Evolutionary conservation across 208 protist genomes (phyloP).

Genomic region (Crithidia bombi): DNA sequence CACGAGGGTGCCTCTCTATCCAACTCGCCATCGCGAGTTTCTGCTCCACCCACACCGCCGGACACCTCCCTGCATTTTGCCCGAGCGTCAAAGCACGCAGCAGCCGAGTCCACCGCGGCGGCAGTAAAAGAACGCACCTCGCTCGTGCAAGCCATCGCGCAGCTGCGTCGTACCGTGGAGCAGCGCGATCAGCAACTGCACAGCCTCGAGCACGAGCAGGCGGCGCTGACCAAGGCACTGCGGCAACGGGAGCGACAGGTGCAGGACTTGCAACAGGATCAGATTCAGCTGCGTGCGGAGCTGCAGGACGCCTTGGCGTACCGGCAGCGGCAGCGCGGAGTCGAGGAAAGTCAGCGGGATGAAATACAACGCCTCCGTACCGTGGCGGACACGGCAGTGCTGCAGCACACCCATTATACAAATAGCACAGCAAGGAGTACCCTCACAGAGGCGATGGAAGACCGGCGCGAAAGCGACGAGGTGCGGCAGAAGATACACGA

Average conservation of each 20-base stretch:
- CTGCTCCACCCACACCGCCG: conserved; percentile 9
- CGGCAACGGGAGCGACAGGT: conserved; percentile 14
- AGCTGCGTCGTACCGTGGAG: conserved; percentile 16
- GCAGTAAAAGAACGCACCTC: neutral
- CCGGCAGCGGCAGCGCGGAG: neutral
- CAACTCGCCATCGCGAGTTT: neutral
- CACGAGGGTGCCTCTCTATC: neutral
- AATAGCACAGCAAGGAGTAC: neutral
- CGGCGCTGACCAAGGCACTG: conserved; percentile 8
- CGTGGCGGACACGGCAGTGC: neutral
- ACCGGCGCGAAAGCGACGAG: neutral
- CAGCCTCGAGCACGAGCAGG: conserved; percentile 3
- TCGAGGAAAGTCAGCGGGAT: conserved; percentile 4
- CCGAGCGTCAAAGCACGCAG: conserved; percentile 5
- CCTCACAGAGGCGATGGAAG: neutral
- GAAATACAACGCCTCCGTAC: neutral
- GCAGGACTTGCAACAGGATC: conserved; percentile 4
- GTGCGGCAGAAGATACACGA: neutral
- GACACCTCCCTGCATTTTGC: neutral
- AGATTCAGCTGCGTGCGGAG: neutral
- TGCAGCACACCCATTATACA: too few species aligned
- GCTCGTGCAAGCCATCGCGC: neutral
- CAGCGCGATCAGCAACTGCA: conserved; percentile 22
- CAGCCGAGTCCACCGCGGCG: neutral
- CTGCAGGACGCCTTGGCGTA: conserved; percentile 2